Evolutionary conservation across 1,139 yeast genomes (phyloP).

Genomic region (Debaryomyces udenii): DNA sequence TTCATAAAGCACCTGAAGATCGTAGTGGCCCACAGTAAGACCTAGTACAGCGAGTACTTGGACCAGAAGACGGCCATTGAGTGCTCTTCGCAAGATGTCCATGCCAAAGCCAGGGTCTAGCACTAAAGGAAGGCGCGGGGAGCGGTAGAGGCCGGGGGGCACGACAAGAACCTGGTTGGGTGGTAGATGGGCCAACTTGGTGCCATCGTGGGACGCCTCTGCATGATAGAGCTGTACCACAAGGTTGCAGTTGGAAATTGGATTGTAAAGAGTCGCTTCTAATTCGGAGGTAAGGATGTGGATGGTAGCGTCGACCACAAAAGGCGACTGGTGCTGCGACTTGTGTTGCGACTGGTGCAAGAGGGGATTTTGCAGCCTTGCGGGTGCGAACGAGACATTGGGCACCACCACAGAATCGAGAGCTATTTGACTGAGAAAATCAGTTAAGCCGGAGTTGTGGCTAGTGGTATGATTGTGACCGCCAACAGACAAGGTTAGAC

Average conservation of each 20-base stretch:
- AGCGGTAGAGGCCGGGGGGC: conserved; percentile 53
- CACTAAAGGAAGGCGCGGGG: conserved; percentile 52
- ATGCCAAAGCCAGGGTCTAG: conserved; percentile 50
- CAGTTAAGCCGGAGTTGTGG: not conserved
- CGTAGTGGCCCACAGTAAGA: conserved; percentile 39
- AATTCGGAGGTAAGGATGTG: conserved; percentile 56
- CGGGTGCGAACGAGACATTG: conserved; percentile 3
- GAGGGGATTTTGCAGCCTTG: not conserved
- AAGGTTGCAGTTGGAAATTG: conserved; percentile 47
- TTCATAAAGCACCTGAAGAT: conserved; percentile 42
- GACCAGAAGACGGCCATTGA: conserved; percentile 53
- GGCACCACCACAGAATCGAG: conserved; percentile 4
- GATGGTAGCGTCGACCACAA: conserved; percentile 49
- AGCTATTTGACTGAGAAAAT: conserved; percentile 1
- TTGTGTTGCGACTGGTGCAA: not conserved
- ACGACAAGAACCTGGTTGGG: conserved; percentile 38
- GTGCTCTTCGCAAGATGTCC: conserved; percentile 49
- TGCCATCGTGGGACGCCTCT: conserved; percentile 49
- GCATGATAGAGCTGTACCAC: conserved; percentile 45
- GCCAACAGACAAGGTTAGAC: conserved; percentile 7
- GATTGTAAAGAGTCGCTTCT: conserved; percentile 55
- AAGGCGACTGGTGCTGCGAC: conserved; percentile 16
- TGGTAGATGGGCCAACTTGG: conserved; percentile 47
- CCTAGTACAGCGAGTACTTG: conserved; percentile 47
- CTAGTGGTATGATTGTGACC: conserved; percentile 1